Evolutionary conservation across 129 eudicot genomes (phyloP), one percentile per base, ranked within the genome.

Genomic region (Artemisia tridentata): DNA sequence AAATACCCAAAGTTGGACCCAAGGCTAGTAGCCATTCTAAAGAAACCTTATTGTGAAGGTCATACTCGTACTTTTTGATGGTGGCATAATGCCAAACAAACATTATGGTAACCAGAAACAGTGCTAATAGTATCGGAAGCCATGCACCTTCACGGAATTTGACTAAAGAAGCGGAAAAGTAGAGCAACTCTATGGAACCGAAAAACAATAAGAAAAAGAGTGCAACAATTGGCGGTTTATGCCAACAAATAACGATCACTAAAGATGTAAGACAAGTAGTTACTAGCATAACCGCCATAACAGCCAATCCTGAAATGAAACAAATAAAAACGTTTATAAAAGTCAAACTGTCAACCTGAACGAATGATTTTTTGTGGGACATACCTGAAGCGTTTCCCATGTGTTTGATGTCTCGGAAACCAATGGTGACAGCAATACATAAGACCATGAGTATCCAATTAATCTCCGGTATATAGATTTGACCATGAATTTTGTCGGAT

Each of bases 301-400:
- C 93, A 1, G 98, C 98, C 81, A 92, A 78, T 62, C 98, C 98
- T 91, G 86, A 77, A 80, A 67, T 14, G 14, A 63, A 47, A 43
- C 45, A 1, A 45, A 81, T 29, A 31, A 17, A 11, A 2, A 67
- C 49, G 11, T 48, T 38, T 21, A 21, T 53, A 51, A 8, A 47
- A 11, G 51, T 31, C 47, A 18, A 31, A 38, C 2, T 0, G 45
- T 38, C 45, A 38, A 38, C 45, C 45, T 38, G 45, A 38, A 16
- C 2, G 7, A 8, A 8, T n/a, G n/a, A 23, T 38, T 29, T 15
- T 58, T 46, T 48, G 17, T 10, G 78, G 41, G 12, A 19, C 15
- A 49, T 78, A 88, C 97, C 97, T 72, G 98, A 91, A 69, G 98
- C 98, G 67, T 91, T 91, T 55, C 98, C 98, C 89, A 91, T 69